phyloP scores from a whole-genome alignment of 208 protist genomes.

The Naegleria lovaniensis region DNA sequence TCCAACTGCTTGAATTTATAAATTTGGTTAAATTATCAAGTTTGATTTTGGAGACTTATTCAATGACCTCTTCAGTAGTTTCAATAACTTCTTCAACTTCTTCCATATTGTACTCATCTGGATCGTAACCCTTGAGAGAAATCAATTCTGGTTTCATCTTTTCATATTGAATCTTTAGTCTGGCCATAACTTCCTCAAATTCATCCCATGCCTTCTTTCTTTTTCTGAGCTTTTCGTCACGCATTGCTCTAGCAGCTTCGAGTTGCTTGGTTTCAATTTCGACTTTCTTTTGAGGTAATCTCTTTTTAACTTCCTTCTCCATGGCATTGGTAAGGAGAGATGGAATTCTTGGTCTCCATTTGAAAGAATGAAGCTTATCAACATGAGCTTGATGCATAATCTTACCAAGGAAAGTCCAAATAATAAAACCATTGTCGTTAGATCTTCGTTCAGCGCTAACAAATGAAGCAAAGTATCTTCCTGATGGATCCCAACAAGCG shows the following conservation, averaged over 20 bases:
- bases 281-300: not conserved
- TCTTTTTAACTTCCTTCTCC: slow-evolving; percentile 43
- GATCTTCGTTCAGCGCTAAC: slow-evolving; percentile 46
- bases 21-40: too few relatives aligned
- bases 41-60: too few relatives aligned
- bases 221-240: not conserved
- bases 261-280: not conserved
- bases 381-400: slow-evolving; percentile 39
- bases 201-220: not conserved
- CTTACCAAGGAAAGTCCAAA: slow-evolving; percentile 63
- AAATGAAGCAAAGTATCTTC: slow-evolving; percentile 56
- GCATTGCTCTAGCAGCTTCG: too few relatives aligned
- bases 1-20: too few relatives aligned
- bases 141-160: not conserved
- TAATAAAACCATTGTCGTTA: slow-evolving; percentile 63
- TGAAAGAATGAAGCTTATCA: slow-evolving; percentile 68
- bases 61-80: not conserved
- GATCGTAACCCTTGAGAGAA: not conserved
- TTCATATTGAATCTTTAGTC: not conserved
- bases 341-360: slow-evolving; percentile 62
- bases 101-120: not conserved
- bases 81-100: not conserved
- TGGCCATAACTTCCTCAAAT: not conserved
- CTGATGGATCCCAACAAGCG: slow-evolving; percentile 68
- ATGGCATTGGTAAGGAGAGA: slow-evolving; percentile 50